phyloP scores from a whole-genome alignment of 2,329 filamentous ascomycete species.

The Penicillium sp. region DNA sequence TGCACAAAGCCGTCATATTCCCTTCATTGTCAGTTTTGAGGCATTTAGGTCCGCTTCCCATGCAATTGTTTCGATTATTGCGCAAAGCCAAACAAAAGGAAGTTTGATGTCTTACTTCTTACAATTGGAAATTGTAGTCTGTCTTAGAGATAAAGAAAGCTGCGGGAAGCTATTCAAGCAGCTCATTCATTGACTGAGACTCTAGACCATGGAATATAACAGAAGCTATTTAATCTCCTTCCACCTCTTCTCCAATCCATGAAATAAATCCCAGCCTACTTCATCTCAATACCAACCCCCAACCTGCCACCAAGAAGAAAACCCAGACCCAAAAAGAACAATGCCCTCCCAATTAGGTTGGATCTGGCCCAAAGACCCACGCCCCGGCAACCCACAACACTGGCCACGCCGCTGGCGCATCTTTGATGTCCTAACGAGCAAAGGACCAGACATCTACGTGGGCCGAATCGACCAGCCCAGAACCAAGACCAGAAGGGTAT shows the following conservation, averaged over 20 bases:
- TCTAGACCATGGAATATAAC: not conserved
- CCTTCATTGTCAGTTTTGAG: not conserved
- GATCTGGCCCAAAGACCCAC: slow-evolving; percentile 43
- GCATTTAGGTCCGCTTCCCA: not conserved
- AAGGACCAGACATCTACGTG: slow-evolving; percentile 47
- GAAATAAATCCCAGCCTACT: too few species aligned
- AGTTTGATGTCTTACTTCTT: not conserved
- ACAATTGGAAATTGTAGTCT: not conserved
- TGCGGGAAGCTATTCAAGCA: not conserved
- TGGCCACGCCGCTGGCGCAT: slow-evolving; percentile 36
- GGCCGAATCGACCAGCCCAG: slow-evolving; percentile 22
- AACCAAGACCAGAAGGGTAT: not conserved
- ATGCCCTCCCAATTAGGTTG: slow-evolving; percentile 23
- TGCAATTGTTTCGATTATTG: not conserved
- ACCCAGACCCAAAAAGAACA: not conserved
- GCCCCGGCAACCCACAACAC: slow-evolving; percentile 32
- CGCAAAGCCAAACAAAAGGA: not conserved
- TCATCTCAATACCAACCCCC: not conserved
- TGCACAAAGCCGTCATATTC: not conserved
- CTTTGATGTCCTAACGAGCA: slow-evolving; percentile 39
- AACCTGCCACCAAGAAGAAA: not conserved
- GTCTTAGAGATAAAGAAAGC: not conserved
- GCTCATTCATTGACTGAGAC: not conserved
- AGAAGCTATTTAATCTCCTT: not conserved
- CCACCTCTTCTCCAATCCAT: not conserved